Evolutionary conservation across 163 green algal genomes (phyloP), one percentile per base, ranked within the genome.

Genomic region (Coccomyxa subellipsoidea): DNA sequence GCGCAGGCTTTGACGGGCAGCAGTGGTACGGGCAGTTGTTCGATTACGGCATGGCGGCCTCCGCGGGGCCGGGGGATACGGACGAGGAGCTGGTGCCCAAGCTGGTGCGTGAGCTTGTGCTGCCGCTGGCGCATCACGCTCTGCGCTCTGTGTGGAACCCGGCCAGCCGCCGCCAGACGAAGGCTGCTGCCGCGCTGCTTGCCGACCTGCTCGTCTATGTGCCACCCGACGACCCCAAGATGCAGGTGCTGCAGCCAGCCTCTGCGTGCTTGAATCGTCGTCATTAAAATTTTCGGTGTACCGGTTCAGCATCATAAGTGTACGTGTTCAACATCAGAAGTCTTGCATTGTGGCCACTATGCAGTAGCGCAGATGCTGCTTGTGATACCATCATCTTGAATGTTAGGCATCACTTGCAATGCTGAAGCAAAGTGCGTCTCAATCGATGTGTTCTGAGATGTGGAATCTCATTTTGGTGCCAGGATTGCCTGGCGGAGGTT

Each of bases 11-110:
- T 84, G 94, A 97, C 86, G 82, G 75, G 12, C 92, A 95, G 78
- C 54, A 83, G 7, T 98, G 93, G 93, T 95, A 97, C 87, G 80
- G 89, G 71, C 36, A 91, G 77, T 89, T 98, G 71, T 97, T 97
- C 82, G 92, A 97, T 47, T 98, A 93, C 47, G 77, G 82, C 31
- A 25, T 25, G 18, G 10, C 23, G 27, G 78, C 59, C 27, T 59
- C 47, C 40, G 37, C 82, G 31, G 85, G 83, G 21, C 86, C 82
- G 0, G 90, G 91, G 59, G 93, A 96, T 83, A 83, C 88, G 0
- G 94, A 98, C 47, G 76, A 82, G 31, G 90, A 98, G 66, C 85
- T 98, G 70, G 86, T 98, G 31, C 95, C 95, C 2, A 85, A 90
- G 85, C 88, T 98, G 69, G 91, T 97, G 32, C 84, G 89, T 81